These are phyloP conservation scores for Funneliformis caledonium DNA, from an alignment of 371 early-diverging fungal species.

Conservation along the genomic window DNA sequence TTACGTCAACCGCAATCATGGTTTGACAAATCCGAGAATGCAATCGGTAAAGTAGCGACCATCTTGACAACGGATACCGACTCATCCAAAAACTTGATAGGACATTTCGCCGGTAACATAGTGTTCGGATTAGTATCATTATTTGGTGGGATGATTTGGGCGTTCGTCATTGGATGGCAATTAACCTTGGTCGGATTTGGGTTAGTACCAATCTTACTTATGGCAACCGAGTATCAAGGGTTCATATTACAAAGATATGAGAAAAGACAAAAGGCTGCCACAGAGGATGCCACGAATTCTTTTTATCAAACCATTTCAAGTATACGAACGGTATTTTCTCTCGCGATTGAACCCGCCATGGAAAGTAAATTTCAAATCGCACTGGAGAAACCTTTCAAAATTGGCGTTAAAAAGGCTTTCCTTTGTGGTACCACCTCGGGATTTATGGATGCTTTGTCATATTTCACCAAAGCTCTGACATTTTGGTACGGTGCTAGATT, in stretches of 20 bases:
- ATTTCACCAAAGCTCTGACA: slow-evolving; percentile 57
- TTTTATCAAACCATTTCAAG: slow-evolving; percentile 37
- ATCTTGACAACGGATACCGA: slow-evolving; percentile 29
- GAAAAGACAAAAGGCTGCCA: slow-evolving; percentile 12
- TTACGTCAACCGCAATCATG: slow-evolving; percentile 36
- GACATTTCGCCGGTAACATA: slow-evolving; percentile 31
- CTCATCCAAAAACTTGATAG: slow-evolving; percentile 29
- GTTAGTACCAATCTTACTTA: slow-evolving; percentile 17
- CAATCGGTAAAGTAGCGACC: slow-evolving; percentile 1
- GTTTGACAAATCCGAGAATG: slow-evolving; percentile 30
- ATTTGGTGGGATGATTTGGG: slow-evolving; percentile 36
- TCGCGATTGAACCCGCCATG: slow-evolving; percentile 18
- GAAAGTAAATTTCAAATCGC: not conserved
- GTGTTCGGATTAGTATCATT: slow-evolving; percentile 16
- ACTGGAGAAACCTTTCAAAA: slow-evolving; percentile 11
- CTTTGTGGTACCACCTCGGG: slow-evolving; percentile 12
- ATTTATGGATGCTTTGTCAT: slow-evolving; percentile 9
- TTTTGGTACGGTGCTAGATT: slow-evolving; percentile 79
- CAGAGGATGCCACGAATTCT: slow-evolving; percentile 26
- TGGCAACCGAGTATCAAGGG: slow-evolving; percentile 16
- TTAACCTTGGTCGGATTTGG: slow-evolving; percentile 34
- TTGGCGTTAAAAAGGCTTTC: slow-evolving; percentile 33
- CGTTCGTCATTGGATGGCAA: slow-evolving; percentile 26
- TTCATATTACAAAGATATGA: slow-evolving; percentile 29
- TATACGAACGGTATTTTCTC: slow-evolving; percentile 31